A percentile compares a stretch with the other conserved stretches of the same genome.
phyloP scores from a whole-genome alignment of 164 flowering plant genomes.

The Piper betle region DNA sequence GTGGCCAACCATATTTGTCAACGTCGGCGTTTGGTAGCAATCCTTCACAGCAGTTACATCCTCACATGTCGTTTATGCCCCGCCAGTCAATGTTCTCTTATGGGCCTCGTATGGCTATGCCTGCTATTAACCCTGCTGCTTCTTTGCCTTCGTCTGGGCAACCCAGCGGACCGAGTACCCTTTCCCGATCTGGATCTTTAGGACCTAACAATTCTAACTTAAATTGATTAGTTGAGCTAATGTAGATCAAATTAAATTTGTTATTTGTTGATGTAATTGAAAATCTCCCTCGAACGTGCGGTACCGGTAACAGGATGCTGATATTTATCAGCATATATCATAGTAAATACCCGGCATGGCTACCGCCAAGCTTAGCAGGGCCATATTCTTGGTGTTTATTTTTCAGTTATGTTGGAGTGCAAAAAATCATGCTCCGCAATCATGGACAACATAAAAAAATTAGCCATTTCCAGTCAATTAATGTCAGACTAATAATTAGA shows the following conservation, averaged over 20 bases:
- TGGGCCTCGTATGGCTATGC: slow-evolving; percentile 69
- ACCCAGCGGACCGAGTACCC: slow-evolving; percentile 27
- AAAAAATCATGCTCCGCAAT: too few species aligned
- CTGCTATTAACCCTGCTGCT: slow-evolving; percentile 31
- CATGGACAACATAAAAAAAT: too few species aligned
- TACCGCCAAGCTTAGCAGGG: too few species aligned
- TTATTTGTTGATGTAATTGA: not conserved
- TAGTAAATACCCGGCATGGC: too few species aligned
- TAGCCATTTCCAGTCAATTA: too few species aligned
- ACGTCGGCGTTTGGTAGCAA: slow-evolving; percentile 44
- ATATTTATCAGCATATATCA: too few species aligned
- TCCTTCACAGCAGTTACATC: slow-evolving; percentile 31
- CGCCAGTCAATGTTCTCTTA: slow-evolving; percentile 60
- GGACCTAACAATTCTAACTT: slow-evolving; percentile 58
- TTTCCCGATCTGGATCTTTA: slow-evolving; percentile 55
- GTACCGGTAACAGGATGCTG: too few species aligned
- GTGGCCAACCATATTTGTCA: slow-evolving; percentile 16
- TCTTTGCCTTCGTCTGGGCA: slow-evolving; percentile 37
- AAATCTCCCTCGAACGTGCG: not conserved
- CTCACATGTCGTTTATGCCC: slow-evolving; percentile 62
- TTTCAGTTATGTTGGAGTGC: too few species aligned
- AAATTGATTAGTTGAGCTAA: slow-evolving; percentile 29
- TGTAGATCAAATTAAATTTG: not conserved
- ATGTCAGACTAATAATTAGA: too few species aligned
- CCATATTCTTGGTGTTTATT: too few species aligned